Conservation (phyloP, 2,329 filamentous ascomycete species). For the Venturia asperata region DNA sequence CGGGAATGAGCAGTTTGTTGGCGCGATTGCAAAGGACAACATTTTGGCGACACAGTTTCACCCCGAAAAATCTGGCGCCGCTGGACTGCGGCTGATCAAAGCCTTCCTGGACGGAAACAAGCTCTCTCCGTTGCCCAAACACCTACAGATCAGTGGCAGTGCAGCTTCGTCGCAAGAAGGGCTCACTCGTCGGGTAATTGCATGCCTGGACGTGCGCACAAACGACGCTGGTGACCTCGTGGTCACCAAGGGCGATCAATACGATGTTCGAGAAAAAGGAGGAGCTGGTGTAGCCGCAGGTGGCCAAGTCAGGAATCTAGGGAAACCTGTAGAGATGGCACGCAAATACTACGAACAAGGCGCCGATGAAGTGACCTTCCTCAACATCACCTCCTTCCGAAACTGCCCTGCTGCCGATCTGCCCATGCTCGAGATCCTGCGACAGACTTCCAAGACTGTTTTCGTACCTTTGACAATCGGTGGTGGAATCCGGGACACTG, state of each 20-base stretch:
- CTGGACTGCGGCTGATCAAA: conserved; percentile 74
- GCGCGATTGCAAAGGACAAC: conserved; percentile 78
- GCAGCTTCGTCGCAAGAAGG: conserved; percentile 48
- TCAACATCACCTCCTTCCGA: conserved; percentile 97
- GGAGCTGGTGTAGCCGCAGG: conserved; percentile 47
- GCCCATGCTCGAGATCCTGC: conserved; percentile 91
- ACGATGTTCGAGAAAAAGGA: conserved; percentile 89
- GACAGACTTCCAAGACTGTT: conserved; percentile 78
- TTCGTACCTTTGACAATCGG: conserved; percentile 96
- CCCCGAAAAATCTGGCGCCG: conserved; percentile 91
- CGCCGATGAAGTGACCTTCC: conserved; percentile 92
- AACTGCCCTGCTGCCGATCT: conserved; percentile 88
- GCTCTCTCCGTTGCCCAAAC: conserved; percentile 45
- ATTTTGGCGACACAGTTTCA: conserved; percentile 93
- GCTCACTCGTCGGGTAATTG: conserved; percentile 87
- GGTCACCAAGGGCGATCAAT: conserved; percentile 97
- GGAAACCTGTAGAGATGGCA: conserved; percentile 94
- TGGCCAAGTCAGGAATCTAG: conserved; percentile 75
- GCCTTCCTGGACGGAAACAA: conserved; percentile 75
- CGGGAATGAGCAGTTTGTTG: conserved; percentile 82
- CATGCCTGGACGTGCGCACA: conserved; percentile 88
- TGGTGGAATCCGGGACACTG: conserved; percentile 87
- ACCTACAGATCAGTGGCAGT: conserved; percentile 23
- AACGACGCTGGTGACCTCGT: conserved; percentile 94
- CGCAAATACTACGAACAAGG: conserved; percentile 92